These are phyloP conservation scores for Domatiomyces globalis DNA, from an alignment of 2,329 filamentous ascomycete species.

Conservation along the genomic window DNA sequence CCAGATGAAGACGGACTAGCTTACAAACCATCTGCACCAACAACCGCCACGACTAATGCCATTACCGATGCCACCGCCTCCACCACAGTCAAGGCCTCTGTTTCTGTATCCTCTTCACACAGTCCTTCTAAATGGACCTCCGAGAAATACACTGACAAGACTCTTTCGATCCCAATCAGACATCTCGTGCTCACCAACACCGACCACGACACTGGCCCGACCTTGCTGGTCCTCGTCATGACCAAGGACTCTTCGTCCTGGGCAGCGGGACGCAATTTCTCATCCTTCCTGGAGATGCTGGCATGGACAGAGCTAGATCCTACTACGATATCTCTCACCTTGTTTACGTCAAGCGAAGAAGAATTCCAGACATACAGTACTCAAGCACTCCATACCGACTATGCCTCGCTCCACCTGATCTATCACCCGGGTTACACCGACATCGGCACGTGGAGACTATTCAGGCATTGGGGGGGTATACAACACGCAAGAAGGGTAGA, in stretches of 20 bases:
- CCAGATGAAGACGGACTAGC: too few relatives aligned
- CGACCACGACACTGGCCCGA: neutral
- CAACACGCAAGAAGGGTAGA: constrained; percentile 2
- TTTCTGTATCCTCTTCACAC: too few relatives aligned
- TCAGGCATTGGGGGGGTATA: neutral
- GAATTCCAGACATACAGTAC: constrained; percentile 3
- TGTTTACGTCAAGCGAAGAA: constrained; percentile 3
- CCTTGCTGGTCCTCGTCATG: constrained; percentile 3
- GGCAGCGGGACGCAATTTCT: neutral
- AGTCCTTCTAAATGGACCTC: neutral
- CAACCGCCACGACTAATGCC: too few relatives aligned
- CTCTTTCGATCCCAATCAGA: neutral
- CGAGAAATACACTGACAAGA: neutral
- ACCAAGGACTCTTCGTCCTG: constrained; percentile 3
- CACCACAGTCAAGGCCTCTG: neutral
- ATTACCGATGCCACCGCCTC: too few relatives aligned
- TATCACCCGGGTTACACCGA: constrained; percentile 4
- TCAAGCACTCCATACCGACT: neutral
- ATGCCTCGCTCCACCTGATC: constrained; percentile 1
- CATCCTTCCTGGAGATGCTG: constrained; percentile 2
- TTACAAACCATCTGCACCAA: too few relatives aligned
- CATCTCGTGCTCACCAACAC: neutral
- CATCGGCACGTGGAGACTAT: neutral
- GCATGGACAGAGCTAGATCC: neutral
- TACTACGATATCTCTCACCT: constrained; percentile 1